These are phyloP conservation scores for Marasmius sp. DNA, from an alignment of 1,284 basidiomycete genomes.

Conservation along the genomic window DNA sequence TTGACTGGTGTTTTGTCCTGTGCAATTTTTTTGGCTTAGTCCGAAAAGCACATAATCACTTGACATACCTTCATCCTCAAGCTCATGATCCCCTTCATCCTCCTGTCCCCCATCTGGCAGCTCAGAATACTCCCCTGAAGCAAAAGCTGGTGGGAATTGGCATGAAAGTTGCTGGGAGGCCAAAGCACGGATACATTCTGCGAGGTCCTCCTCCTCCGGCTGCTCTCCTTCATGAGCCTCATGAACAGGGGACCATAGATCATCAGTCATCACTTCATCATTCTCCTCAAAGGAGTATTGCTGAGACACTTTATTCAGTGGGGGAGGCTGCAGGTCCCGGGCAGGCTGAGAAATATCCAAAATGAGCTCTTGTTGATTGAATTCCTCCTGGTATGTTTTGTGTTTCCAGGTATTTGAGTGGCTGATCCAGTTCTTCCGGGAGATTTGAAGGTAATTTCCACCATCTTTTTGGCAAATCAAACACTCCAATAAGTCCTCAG, in stretches of 20 bases:
- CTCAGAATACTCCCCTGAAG: background rate
- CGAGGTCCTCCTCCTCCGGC: background rate
- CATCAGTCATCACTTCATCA: no score
- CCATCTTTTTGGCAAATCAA: background rate
- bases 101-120: background rate
- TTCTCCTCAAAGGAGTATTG: no score
- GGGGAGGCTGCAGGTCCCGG: no score
- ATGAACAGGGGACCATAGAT: no score
- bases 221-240: no score
- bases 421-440: background rate
- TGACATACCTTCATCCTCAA: background rate
- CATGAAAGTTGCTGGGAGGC: no score
- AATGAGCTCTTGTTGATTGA: no score
- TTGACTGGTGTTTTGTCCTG: background rate
- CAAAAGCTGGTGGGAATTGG: no score
- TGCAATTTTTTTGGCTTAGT: background rate
- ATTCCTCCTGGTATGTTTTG: background rate
- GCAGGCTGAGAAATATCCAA: no score
- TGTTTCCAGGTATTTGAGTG: background rate
- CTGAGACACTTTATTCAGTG: no score
- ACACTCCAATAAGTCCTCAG: background rate
- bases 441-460: background rate
- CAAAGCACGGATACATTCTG: no score
- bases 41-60: background rate
- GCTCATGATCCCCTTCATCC: background rate